Evolutionary conservation across 2,329 filamentous ascomycete species (phyloP).

Genomic region (Fusarium brachygibbosum): DNA sequence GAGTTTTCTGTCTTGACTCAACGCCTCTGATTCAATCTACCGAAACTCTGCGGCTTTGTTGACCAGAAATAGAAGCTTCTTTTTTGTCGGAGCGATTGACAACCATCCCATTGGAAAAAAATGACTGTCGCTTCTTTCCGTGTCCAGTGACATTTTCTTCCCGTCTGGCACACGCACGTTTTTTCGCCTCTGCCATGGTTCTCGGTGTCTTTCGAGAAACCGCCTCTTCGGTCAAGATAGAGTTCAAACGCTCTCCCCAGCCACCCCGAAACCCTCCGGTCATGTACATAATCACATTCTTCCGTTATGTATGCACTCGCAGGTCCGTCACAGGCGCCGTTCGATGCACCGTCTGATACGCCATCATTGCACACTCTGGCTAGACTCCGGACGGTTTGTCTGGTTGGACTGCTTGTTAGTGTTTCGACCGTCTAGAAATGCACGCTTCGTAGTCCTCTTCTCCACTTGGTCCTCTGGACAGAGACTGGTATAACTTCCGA

Average conservation of each 20-base stretch:
- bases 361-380: slow-evolving; percentile 12
- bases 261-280: slow-evolving; percentile 8
- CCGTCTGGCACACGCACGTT: slow-evolving; percentile 7
- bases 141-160: slow-evolving; percentile 25
- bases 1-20: slow-evolving; percentile 24
- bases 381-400: slow-evolving; percentile 22
- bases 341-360: slow-evolving; percentile 31
- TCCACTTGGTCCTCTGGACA: slow-evolving; percentile 25
- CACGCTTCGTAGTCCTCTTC: slow-evolving; percentile 12
- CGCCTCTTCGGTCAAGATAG: slow-evolving; percentile 15
- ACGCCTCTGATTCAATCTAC: slow-evolving; percentile 39
- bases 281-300: slow-evolving; percentile 35
- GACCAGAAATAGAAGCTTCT: slow-evolving; percentile 24
- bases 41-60: slow-evolving; percentile 28
- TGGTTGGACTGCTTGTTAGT: neutral
- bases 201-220: slow-evolving; percentile 34
- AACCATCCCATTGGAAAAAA: slow-evolving; percentile 12
- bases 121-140: neutral
- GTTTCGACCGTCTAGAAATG: neutral
- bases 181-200: slow-evolving; percentile 17
- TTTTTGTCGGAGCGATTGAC: neutral
- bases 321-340: slow-evolving; percentile 36
- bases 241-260: slow-evolving; percentile 35
- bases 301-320: slow-evolving; percentile 29
- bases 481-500: slow-evolving; percentile 26